Evolutionary conservation across 192 early-diverging fungal genomes (phyloP), one percentile per base, ranked within the genome.

Genomic region (Backusella circina): DNA sequence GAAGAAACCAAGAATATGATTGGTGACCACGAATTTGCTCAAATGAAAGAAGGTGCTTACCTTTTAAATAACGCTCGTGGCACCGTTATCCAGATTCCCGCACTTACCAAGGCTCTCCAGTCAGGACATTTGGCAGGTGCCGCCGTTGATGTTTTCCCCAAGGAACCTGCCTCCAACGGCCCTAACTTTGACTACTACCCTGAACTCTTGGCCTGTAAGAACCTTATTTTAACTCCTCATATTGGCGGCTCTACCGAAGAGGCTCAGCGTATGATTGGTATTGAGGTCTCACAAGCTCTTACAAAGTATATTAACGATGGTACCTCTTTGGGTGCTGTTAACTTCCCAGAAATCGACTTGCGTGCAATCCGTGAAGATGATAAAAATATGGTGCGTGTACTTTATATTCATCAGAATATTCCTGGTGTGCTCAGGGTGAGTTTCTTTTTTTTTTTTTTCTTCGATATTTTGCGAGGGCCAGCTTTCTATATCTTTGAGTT

Each of bases 161-260:
- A 90, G 68, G 98, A 99, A 80, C 98, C 98, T 31, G 92, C 93
- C 67, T 86, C 91, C 36, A 99, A 99, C 82, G 97, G 97, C 0
- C 86, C 84, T 33, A 83, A 86, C 66, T 98, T 96, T 78, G 78
- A 84, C 57, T 70, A 80, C 5, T 83, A 83, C 21, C 74, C 78
- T 21, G 82, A 86, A n/a, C 38, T 86, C 9, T 82, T 89, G 64
- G 91, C 90, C 39, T 96, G 95, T 84, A 93, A 95, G 67, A 99
- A 99, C 87, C 92, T 96, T 12, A 92, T 99, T 74, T 85, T 99
- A 83, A 96, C 96, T n/a, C 98, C 98, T 36, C 98, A 99, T 80
- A 99, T 99, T 87, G 97, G 96, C 81, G 98, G 98, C 2, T 98
- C 96, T 15, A 99, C 98, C 35, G 98, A 99, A 79, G 98, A 99